Base-by-base conservation (phyloP, 2,329 filamentous ascomycete genomes). In the Sarocladium brachiariae region DNA sequence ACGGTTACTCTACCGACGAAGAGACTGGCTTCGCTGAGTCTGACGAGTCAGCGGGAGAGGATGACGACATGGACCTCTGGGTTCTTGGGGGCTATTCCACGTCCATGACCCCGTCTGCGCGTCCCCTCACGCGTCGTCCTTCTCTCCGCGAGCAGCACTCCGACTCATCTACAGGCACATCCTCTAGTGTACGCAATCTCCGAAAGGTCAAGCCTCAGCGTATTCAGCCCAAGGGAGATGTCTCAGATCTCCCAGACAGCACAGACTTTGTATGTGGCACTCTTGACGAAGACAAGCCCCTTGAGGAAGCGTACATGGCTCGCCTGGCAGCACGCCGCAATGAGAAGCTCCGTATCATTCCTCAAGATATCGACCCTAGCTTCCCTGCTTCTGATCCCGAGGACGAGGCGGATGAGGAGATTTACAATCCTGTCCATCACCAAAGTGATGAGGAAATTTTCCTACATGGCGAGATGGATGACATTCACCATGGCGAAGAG, bases 181-280 rank as follows among this genome's bases (percentile, higher is more conserved):
- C 58, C 11, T 57, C 54, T 37, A 61, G 66, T 48, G 64, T 58
- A 41, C 67, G 61, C 10, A 21, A 27, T 11, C 4, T 18, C 19
- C 62, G 60, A 9, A 61, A 59, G 19, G 54, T 57, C 39, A 64
- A 62, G 56, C 56, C 59, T 35, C 60, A 61, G 23, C 59, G 59
- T 23, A 58, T 64, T 43, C 62, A 61, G 52, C 56, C 60, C n/a
- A 57, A 56, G 3, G 58, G 62, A 34, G 77, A 78, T 21, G 87
- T 86, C 1, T 88, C 89, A 2, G 89, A 96, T 63, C 75, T 99
- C 10, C 93, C 93, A 1, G 93, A 99, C 66, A 96, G 91, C 68
- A 97, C 93, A 13, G 93, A 99, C 66, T 99, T 99, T 58, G 93
- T 99, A n/a, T 97, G 93, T 62, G 93, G 93, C 52, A 99, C 93